phyloP scores from a whole-genome alignment of 208 protist genomes.

The Leishmania braziliensis region DNA sequence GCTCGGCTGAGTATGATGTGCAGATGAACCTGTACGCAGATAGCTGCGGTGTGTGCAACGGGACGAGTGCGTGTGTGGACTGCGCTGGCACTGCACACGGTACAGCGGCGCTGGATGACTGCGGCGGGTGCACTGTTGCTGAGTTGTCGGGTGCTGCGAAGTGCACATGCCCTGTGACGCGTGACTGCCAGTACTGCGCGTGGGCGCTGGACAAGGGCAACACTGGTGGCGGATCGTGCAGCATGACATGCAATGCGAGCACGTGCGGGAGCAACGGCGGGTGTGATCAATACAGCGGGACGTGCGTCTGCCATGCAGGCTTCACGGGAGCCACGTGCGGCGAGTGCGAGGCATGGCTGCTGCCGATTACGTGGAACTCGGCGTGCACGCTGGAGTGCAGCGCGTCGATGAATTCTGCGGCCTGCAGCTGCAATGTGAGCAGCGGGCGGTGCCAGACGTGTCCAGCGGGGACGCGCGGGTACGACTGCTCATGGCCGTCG shows the following conservation, averaged over 20 bases:
- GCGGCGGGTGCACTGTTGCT: slow-evolving; percentile 38
- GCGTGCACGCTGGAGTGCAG: slow-evolving; percentile 18
- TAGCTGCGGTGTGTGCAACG: slow-evolving; percentile 43
- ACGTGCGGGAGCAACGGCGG: slow-evolving; percentile 12
- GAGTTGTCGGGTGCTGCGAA: neutral
- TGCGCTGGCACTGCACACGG: slow-evolving; percentile 35
- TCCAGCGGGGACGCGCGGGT: slow-evolving; percentile 19
- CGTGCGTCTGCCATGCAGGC: slow-evolving; percentile 30
- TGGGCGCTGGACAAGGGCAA: slow-evolving; percentile 21
- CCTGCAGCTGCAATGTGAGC: slow-evolving; percentile 18
- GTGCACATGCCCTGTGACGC: slow-evolving; percentile 34
- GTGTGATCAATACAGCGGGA: slow-evolving; percentile 39
- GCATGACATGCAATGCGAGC: slow-evolving; percentile 11
- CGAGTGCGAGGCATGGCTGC: slow-evolving; percentile 18
- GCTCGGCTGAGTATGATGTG: slow-evolving; percentile 9
- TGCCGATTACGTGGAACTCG: slow-evolving; percentile 15
- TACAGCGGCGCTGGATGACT: slow-evolving; percentile 8
- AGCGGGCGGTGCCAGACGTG: slow-evolving; percentile 19
- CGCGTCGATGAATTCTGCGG: neutral
- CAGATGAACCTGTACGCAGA: slow-evolving; percentile 57
- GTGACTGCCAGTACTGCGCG: slow-evolving; percentile 44
- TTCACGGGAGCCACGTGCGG: slow-evolving; percentile 22
- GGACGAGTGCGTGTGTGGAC: slow-evolving; percentile 44
- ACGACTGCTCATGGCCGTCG: slow-evolving; percentile 12
- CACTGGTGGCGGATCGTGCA: slow-evolving; percentile 15